These are phyloP conservation scores for Gynochthodes officinalis DNA, from an alignment of 257 asterid species.

Conservation along the genomic window DNA sequence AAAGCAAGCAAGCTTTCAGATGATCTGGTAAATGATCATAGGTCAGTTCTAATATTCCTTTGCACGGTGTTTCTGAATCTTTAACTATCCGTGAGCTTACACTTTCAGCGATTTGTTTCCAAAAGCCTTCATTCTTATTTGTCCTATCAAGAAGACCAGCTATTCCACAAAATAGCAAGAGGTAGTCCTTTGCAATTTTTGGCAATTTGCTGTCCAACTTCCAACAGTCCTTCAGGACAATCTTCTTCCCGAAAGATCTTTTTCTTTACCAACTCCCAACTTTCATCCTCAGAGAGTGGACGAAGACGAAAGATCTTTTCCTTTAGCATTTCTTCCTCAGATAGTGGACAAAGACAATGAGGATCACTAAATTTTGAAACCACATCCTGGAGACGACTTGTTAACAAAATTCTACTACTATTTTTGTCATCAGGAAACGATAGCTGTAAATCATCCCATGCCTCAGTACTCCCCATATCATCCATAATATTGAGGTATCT, in stretches of 20 bases:
- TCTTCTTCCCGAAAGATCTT: background rate
- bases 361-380: too few species aligned
- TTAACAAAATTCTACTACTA: too few species aligned
- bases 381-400: too few species aligned
- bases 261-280: background rate
- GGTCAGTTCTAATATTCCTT: constrained; percentile 16
- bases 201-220: constrained; percentile 3
- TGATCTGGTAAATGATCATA: constrained; percentile 17
- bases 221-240: background rate
- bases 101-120: constrained; percentile 11
- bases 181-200: constrained; percentile 7
- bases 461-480: too few species aligned
- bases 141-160: constrained; percentile 16
- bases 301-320: too few species aligned
- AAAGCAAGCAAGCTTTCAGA: constrained; percentile 18
- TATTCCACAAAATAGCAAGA: constrained; percentile 14
- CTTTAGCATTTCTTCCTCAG: too few species aligned
- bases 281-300: background rate
- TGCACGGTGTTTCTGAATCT: constrained; percentile 17
- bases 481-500: too few species aligned
- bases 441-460: too few species aligned
- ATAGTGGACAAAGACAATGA: too few species aligned
- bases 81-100: constrained; percentile 2
- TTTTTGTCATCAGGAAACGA: too few species aligned
- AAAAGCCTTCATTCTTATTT: background rate